These are phyloP conservation scores for Boletus huronensis DNA, from an alignment of 768 basidiomycete genomes.

Conservation along the genomic window DNA sequence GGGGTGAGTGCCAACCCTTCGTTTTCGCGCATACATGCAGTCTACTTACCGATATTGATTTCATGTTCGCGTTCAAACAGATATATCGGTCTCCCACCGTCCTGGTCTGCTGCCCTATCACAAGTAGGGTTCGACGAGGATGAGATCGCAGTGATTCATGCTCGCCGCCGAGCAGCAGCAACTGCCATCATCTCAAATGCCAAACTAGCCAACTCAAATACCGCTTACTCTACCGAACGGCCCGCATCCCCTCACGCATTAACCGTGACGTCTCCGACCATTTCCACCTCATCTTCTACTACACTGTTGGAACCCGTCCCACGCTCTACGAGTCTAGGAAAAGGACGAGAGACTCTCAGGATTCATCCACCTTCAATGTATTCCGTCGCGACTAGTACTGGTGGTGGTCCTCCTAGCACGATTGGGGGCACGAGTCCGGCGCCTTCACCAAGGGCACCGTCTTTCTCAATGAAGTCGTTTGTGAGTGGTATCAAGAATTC, in stretches of 20 bases:
- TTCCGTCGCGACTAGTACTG: neutral
- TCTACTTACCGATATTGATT: neutral
- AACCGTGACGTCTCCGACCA: neutral
- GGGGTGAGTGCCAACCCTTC: constrained; percentile 42
- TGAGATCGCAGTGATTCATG: constrained; percentile 61
- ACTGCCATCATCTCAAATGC: neutral
- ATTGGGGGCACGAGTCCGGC: neutral
- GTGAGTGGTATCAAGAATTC: constrained; percentile 21
- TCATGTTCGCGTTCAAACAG: constrained; percentile 28
- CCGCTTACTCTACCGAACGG: constrained; percentile 1
- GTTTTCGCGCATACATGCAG: neutral
- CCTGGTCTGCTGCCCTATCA: constrained; percentile 62
- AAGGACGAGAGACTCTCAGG: constrained; percentile 1
- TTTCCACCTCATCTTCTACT: constrained; percentile 25
- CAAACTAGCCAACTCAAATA: constrained; percentile 6
- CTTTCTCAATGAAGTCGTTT: constrained; percentile 23
- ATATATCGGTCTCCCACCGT: constrained; percentile 65
- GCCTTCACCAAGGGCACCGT: constrained; percentile 18
- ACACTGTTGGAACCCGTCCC: constrained; percentile 21
- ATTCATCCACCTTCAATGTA: constrained; percentile 15
- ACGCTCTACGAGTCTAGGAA: constrained; percentile 24
- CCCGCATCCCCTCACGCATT: constrained; percentile 18
- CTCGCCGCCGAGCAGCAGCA: constrained; percentile 30
- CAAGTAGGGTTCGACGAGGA: constrained; percentile 64
- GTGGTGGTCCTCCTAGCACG: neutral